A percentile compares a stretch with the other conserved stretches of the same genome.
Evolutionary conservation across 2,329 filamentous ascomycete species (phyloP).

Genomic region (Coniochaeta sp.): DNA sequence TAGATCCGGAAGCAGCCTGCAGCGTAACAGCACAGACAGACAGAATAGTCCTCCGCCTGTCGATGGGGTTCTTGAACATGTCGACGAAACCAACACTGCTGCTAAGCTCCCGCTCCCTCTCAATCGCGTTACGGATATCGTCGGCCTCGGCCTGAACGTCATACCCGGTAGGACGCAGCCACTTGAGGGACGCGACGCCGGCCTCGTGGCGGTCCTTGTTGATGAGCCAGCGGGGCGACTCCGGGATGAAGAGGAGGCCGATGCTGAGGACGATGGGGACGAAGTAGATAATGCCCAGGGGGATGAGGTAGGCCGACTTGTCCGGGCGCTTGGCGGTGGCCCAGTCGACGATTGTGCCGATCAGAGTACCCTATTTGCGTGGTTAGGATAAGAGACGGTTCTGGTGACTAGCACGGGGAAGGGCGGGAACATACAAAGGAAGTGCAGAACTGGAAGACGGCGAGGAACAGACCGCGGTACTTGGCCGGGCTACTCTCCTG

Average conservation of each 20-base stretch:
- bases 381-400: background rate
- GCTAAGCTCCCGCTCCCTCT: constrained; percentile 25
- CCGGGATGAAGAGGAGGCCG: constrained; percentile 23
- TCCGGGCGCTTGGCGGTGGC: constrained; percentile 21
- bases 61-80: constrained; percentile 36
- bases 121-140: constrained; percentile 26
- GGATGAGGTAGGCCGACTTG: constrained; percentile 22
- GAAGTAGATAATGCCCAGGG: constrained; percentile 22
- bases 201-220: constrained; percentile 20
- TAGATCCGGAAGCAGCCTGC: constrained; percentile 35
- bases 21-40: constrained; percentile 33
- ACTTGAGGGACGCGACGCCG: constrained; percentile 24
- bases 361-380: constrained; percentile 31
- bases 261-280: constrained; percentile 19
- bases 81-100: constrained; percentile 28
- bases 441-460: constrained; percentile 10
- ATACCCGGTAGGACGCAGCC: constrained; percentile 25
- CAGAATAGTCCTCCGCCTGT: constrained; percentile 33
- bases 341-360: constrained; percentile 33
- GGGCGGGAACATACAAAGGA: constrained; percentile 17
- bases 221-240: constrained; percentile 24
- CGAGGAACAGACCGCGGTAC: constrained; percentile 22
- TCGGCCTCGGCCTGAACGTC: constrained; percentile 23
- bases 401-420: constrained; percentile 25
- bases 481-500: constrained; percentile 16